Evolutionary conservation across 768 basidiomycete species (phyloP).

Genomic region (Vararia minispora): DNA sequence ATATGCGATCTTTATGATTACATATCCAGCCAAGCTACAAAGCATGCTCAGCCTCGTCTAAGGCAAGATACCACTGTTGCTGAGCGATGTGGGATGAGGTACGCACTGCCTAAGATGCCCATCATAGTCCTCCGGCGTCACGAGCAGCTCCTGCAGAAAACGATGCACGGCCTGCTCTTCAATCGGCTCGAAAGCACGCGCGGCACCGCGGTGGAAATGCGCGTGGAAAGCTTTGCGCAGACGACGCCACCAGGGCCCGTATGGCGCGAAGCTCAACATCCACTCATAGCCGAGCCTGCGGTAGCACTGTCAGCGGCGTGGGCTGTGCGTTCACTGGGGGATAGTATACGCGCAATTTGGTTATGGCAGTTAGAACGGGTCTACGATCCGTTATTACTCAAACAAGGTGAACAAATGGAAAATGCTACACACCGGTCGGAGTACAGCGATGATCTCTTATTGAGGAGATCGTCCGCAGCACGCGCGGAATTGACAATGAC

Average conservation of each 20-base stretch:
- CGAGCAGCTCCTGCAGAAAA: constrained; percentile 22
- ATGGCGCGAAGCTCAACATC: constrained; percentile 28
- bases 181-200: constrained; percentile 20
- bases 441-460: constrained; percentile 20
- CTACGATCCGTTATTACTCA: no score
- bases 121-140: constrained; percentile 28
- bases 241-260: constrained; percentile 29
- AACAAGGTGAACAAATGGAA: no score
- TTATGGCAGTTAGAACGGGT: no score
- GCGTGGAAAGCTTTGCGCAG: constrained; percentile 30
- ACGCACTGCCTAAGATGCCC: constrained; percentile 26
- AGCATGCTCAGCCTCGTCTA: background rate
- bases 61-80: background rate
- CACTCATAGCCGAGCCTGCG: constrained; percentile 31
- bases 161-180: constrained; percentile 21
- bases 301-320: no score
- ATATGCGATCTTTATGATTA: constrained; percentile 32
- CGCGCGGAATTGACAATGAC: constrained; percentile 20
- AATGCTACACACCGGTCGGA: constrained; percentile 21
- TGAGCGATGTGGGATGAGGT: background rate
- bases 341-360: no score
- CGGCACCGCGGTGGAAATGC: constrained; percentile 26
- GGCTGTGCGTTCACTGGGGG: no score
- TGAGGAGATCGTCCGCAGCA: constrained; percentile 20
- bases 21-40: constrained; percentile 26